Percentiles rank a stretch among this genome's conserved stretches.
These are phyloP conservation scores for Aspergillus sclerotioniger DNA, from an alignment of 495 filamentous ascomycete genomes.

Conservation along the genomic window DNA sequence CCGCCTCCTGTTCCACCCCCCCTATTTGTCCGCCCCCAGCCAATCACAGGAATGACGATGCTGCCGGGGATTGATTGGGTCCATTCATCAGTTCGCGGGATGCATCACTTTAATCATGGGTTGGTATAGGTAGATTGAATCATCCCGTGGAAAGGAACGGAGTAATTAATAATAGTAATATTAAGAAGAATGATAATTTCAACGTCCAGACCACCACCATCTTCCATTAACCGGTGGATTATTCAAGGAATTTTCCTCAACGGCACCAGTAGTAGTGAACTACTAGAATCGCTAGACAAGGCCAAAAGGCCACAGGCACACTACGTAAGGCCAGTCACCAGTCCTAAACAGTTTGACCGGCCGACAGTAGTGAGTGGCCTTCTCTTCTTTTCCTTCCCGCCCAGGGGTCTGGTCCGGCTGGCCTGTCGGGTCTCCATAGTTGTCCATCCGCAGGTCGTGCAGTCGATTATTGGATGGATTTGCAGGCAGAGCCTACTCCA, in stretches of 20 bases:
- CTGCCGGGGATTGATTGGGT: conserved; percentile 2
- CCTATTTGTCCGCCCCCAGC: neutral
- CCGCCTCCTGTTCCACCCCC: conserved; percentile 7
- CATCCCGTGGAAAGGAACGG: too few species aligned
- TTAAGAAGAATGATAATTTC: neutral
- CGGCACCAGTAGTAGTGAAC: too few species aligned
- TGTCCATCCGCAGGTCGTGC: neutral
- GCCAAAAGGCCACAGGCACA: neutral
- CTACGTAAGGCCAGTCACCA: neutral
- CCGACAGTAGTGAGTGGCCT: too few species aligned
- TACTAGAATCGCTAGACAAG: too few species aligned
- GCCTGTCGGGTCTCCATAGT: neutral
- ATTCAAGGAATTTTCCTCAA: neutral
- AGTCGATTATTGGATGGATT: conserved; percentile 5
- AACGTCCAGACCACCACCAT: neutral
- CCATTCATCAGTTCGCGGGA: neutral
- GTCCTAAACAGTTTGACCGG: neutral
- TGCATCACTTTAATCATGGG: conserved; percentile 4
- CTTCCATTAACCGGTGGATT: neutral
- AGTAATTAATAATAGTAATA: neutral
- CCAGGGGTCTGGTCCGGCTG: neutral
- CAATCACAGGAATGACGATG: conserved; percentile 11
- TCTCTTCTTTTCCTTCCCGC: too few species aligned
- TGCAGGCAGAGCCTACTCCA: neutral
- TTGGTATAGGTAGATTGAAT: neutral